These are phyloP conservation scores for Aspergillus ruber DNA, from an alignment of 2,329 filamentous ascomycete species.

Conservation along the genomic window DNA sequence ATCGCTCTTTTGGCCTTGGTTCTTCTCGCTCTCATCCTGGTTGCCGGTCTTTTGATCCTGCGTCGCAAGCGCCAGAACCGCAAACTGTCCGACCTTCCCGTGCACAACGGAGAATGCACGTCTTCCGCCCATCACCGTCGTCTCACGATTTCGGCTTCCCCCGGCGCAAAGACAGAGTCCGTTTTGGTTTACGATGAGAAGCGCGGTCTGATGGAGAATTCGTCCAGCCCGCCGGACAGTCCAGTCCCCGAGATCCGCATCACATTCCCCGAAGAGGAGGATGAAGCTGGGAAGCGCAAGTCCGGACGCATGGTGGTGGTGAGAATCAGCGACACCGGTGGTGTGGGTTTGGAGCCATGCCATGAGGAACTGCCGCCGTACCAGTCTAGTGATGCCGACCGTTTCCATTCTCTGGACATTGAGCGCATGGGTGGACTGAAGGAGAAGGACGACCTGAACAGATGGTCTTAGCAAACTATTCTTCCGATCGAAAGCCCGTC, in stretches of 20 bases:
- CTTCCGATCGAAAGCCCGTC: neutral
- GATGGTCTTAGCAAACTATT: slow-evolving; percentile 26
- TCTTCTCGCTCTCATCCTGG: slow-evolving; percentile 62
- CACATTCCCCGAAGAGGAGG: slow-evolving; percentile 94
- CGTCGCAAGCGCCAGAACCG: slow-evolving; percentile 58
- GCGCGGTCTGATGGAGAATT: slow-evolving; percentile 69
- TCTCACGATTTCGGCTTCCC: slow-evolving; percentile 49
- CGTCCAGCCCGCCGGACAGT: slow-evolving; percentile 66
- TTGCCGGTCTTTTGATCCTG: slow-evolving; percentile 64
- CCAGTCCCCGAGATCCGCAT: slow-evolving; percentile 97
- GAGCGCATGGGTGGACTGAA: slow-evolving; percentile 89
- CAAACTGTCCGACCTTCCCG: slow-evolving; percentile 51
- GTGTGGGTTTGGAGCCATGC: slow-evolving; percentile 81
- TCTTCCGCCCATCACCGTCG: slow-evolving; percentile 47
- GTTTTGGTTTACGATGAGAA: slow-evolving; percentile 75
- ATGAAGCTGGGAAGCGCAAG: slow-evolving; percentile 65
- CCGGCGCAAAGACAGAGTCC: slow-evolving; percentile 56
- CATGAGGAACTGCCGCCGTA: slow-evolving; percentile 78
- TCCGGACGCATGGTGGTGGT: slow-evolving; percentile 88
- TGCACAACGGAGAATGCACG: slow-evolving; percentile 57
- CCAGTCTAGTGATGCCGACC: slow-evolving; percentile 67
- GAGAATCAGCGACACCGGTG: slow-evolving; percentile 76
- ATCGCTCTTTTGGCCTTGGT: slow-evolving; percentile 73
- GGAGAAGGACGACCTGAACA: slow-evolving; percentile 62
- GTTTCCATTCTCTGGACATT: slow-evolving; percentile 92